Evolutionary conservation across 306 rosid genomes (phyloP).

Genomic region (Glycyrrhiza uralensis): DNA sequence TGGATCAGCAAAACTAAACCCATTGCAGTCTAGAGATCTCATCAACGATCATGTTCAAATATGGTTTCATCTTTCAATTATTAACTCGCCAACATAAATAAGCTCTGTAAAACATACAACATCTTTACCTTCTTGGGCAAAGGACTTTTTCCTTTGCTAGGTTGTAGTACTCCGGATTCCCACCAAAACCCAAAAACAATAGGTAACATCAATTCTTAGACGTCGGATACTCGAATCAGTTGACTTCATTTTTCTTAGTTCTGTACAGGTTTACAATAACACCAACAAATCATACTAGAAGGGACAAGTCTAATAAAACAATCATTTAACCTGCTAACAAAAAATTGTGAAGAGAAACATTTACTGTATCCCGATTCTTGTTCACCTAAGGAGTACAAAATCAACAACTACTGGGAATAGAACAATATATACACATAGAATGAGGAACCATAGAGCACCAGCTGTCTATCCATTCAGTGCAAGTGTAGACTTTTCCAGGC

Average conservation of each 20-base stretch:
- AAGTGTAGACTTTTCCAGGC: not conserved
- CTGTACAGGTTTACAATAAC: slow-evolving; percentile 1
- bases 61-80: not conserved
- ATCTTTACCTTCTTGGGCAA: not conserved
- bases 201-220: not conserved
- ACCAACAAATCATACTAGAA: slow-evolving; percentile 2
- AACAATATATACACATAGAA: slow-evolving; percentile 32
- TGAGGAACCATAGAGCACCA: slow-evolving; percentile 12
- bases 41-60: too few species aligned
- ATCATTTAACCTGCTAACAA: slow-evolving; percentile 20
- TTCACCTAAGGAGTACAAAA: slow-evolving; percentile 18
- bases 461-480: not conserved
- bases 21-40: not conserved
- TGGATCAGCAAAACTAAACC: not conserved
- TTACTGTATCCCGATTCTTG: not conserved
- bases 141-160: not conserved
- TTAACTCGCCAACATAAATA: not conserved
- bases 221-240: not conserved
- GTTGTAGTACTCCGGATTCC: not conserved
- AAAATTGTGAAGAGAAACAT: slow-evolving; percentile 4
- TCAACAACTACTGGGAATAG: slow-evolving; percentile 8
- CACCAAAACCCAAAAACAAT: not conserved
- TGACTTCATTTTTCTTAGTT: slow-evolving; percentile 5
- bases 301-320: not conserved
- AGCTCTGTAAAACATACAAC: not conserved